Conservation (phyloP, 352 stramenopile genomes). For the Phytopythium litorale region DNA sequence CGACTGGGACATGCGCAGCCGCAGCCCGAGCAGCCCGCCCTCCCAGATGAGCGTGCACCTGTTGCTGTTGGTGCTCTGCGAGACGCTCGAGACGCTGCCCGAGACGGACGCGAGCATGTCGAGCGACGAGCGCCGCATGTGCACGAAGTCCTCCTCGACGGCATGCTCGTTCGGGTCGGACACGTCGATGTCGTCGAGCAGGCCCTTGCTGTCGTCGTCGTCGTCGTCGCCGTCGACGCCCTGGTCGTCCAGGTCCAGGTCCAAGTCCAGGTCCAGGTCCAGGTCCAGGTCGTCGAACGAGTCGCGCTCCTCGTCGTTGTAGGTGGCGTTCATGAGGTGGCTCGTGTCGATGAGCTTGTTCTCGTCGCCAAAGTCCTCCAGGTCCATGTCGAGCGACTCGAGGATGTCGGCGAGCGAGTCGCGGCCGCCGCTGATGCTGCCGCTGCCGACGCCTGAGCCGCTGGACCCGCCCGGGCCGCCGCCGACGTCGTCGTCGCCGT, state of each 20-base stretch:
- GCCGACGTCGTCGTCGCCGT: slow-evolving; percentile 26
- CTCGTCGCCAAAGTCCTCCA: slow-evolving; percentile 69
- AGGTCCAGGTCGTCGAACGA: slow-evolving; percentile 51
- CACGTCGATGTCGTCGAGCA: slow-evolving; percentile 27
- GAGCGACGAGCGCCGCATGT: slow-evolving; percentile 61
- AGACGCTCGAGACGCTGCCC: slow-evolving; percentile 56
- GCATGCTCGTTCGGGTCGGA: slow-evolving; percentile 59
- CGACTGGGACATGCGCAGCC: slow-evolving; percentile 78
- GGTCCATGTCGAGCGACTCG: slow-evolving; percentile 81
- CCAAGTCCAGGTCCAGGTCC: slow-evolving; percentile 39
- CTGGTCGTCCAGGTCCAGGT: slow-evolving; percentile 50
- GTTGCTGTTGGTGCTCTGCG: slow-evolving; percentile 52
- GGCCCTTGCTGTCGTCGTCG: slow-evolving; percentile 15
- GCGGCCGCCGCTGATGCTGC: slow-evolving; percentile 31
- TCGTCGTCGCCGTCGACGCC: slow-evolving; percentile 36
- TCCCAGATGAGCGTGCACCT: slow-evolving; percentile 83
- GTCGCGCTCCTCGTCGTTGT: slow-evolving; percentile 39
- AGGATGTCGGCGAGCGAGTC: slow-evolving; percentile 82
- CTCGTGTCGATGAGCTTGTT: slow-evolving; percentile 31
- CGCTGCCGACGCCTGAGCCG: slow-evolving; percentile 15
- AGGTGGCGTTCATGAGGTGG: slow-evolving; percentile 16
- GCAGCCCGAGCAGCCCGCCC: slow-evolving; percentile 66
- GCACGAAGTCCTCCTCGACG: slow-evolving; percentile 57
- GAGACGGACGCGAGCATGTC: slow-evolving; percentile 71
- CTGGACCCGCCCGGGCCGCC: slow-evolving; percentile 9